These are phyloP conservation scores for Psidium guajava DNA, from an alignment of 345 rosid genomes.

Conservation along the genomic window DNA sequence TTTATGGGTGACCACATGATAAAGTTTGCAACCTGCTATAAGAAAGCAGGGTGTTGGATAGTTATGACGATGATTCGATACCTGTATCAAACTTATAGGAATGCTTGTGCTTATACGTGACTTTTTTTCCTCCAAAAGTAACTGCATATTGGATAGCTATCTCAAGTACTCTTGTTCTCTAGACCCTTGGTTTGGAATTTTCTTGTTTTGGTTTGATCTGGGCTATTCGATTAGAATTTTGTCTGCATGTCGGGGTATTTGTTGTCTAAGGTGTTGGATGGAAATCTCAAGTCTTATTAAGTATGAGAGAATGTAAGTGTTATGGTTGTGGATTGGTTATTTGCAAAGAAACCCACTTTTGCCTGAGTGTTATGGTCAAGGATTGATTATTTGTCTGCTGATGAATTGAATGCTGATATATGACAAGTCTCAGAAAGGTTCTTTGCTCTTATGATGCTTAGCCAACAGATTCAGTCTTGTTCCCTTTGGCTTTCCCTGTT, in stretches of 20 bases:
- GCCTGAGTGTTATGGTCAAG: neutral
- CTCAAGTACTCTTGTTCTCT: neutral
- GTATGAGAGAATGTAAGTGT: neutral
- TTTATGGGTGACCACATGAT: neutral
- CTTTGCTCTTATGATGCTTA: neutral
- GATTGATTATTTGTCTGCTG: neutral
- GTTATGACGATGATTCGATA: neutral
- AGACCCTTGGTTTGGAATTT: neutral
- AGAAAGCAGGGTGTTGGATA: neutral
- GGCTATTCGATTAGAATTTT: neutral
- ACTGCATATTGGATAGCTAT: neutral
- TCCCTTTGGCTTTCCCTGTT: neutral
- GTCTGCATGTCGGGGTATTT: neutral
- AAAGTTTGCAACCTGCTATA: neutral
- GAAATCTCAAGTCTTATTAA: neutral
- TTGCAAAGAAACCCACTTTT: neutral
- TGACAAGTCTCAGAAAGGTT: neutral
- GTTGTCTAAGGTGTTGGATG: neutral
- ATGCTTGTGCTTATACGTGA: neutral
- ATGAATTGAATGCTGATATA: neutral
- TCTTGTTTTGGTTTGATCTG: neutral
- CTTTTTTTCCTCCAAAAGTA: neutral
- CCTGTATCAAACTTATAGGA: neutral
- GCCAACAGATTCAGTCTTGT: neutral
- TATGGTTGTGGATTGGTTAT: neutral